These are phyloP conservation scores for Colletotrichum acutatum DNA, from an alignment of 2,329 filamentous ascomycete genomes.

Conservation along the genomic window DNA sequence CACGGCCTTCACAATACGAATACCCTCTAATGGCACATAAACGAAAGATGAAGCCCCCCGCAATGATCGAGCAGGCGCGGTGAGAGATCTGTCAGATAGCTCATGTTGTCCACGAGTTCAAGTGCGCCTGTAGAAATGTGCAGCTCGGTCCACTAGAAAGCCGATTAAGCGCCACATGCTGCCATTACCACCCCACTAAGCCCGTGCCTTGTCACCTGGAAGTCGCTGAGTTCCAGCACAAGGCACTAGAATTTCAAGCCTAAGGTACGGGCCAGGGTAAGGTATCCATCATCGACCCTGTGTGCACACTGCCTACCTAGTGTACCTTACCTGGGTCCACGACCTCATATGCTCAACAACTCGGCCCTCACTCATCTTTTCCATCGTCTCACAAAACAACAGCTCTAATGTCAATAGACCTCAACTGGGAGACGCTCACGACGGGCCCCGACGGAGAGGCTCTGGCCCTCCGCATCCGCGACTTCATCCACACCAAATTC, in stretches of 20 bases:
- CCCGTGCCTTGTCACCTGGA: background rate
- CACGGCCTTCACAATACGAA: slow-evolving; percentile 26
- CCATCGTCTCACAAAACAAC: background rate
- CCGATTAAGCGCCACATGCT: background rate
- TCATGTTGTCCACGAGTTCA: background rate
- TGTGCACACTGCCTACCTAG: background rate
- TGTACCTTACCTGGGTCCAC: background rate
- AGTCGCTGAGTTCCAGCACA: background rate
- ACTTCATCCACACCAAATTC: slow-evolving; percentile 96
- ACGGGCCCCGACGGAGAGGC: slow-evolving; percentile 87
- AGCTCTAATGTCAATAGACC: slow-evolving; percentile 88
- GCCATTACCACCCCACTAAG: background rate
- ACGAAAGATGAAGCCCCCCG: background rate
- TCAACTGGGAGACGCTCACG: slow-evolving; percentile 95
- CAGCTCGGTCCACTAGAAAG: background rate
- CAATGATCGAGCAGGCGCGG: background rate
- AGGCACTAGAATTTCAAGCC: too few relatives aligned
- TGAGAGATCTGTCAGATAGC: background rate
- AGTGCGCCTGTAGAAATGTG: background rate
- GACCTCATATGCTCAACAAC: background rate
- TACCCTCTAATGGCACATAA: slow-evolving; percentile 27
- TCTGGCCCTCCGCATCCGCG: slow-evolving; percentile 86
- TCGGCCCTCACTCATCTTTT: background rate
- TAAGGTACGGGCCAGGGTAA: too few relatives aligned
- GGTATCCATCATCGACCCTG: background rate